Evolutionary conservation across 2,329 filamentous ascomycete species (phyloP).

Genomic region (Amauroascus verrucosus): DNA sequence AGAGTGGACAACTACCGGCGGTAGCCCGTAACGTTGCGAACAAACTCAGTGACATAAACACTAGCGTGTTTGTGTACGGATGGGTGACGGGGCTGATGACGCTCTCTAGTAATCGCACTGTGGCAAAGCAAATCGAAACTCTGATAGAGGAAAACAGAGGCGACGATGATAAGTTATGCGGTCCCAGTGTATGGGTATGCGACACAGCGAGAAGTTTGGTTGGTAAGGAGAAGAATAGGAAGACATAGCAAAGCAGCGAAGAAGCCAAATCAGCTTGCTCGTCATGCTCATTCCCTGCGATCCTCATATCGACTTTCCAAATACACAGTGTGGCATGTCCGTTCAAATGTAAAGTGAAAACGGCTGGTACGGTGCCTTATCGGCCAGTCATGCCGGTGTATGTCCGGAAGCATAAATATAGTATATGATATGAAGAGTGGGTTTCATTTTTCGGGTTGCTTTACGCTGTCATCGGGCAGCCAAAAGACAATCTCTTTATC

Average conservation of each 20-base stretch:
- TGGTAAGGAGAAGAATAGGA: conserved; percentile 51
- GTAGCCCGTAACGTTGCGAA: conserved; percentile 36
- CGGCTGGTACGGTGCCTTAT: not conserved
- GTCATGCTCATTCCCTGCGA: not conserved
- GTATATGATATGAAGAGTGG: not conserved
- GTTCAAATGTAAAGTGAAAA: too few species aligned
- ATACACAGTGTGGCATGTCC: not conserved
- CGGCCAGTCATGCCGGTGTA: not conserved
- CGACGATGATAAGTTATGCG: conserved; percentile 41
- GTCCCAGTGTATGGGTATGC: conserved; percentile 55
- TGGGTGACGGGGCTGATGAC: conserved; percentile 57
- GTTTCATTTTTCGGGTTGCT: conserved; percentile 26
- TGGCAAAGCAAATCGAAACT: conserved; percentile 55
- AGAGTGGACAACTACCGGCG: conserved; percentile 36
- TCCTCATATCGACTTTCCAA: not conserved
- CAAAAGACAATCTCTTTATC: conserved; percentile 76
- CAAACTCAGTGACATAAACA: conserved; percentile 51
- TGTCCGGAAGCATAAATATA: not conserved
- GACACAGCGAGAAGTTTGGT: conserved; percentile 56
- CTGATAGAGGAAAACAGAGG: conserved; percentile 45
- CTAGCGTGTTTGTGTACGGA: conserved; percentile 61
- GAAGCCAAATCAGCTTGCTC: too few species aligned
- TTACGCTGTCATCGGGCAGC: conserved; percentile 54
- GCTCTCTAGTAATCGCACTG: conserved; percentile 59
- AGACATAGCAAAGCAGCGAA: conserved; percentile 17